Evolutionary conservation across 768 basidiomycete species (phyloP).

Genomic region (Trametes coccinea): DNA sequence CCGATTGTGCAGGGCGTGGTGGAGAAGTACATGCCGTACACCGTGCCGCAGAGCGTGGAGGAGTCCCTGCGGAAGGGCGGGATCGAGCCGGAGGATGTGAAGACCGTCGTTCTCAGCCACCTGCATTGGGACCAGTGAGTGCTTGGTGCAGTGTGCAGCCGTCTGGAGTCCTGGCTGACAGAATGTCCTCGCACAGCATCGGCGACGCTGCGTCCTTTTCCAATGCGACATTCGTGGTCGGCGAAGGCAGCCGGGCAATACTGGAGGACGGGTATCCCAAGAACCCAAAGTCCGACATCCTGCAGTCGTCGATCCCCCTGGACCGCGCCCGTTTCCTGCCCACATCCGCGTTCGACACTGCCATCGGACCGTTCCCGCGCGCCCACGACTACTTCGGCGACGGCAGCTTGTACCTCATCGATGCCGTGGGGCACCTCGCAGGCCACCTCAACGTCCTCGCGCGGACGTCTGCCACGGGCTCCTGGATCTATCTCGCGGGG

Average conservation of each 20-base stretch:
- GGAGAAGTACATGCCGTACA: constrained; percentile 12
- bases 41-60: constrained; percentile 33
- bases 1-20: constrained; percentile 36
- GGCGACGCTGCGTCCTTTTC: constrained; percentile 49
- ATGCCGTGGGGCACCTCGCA: constrained; percentile 54
- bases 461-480: constrained; percentile 52
- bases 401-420: constrained; percentile 56
- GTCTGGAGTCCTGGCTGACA: neutral
- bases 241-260: constrained; percentile 39
- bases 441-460: constrained; percentile 58
- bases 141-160: too few species aligned
- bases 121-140: constrained; percentile 49
- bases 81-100: constrained; percentile 42
- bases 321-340: constrained; percentile 26
- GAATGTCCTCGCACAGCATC: constrained; percentile 24
- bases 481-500: constrained; percentile 56
- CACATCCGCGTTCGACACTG: constrained; percentile 33
- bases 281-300: constrained; percentile 36
- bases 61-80: constrained; percentile 55
- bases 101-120: constrained; percentile 51
- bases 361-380: constrained; percentile 51
- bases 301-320: constrained; percentile 20
- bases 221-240: constrained; percentile 49
- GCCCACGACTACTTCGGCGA: constrained; percentile 57
- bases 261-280: constrained; percentile 44